Evolutionary conservation across 768 basidiomycete genomes (phyloP).

Genomic region (Podaxis sp.): DNA sequence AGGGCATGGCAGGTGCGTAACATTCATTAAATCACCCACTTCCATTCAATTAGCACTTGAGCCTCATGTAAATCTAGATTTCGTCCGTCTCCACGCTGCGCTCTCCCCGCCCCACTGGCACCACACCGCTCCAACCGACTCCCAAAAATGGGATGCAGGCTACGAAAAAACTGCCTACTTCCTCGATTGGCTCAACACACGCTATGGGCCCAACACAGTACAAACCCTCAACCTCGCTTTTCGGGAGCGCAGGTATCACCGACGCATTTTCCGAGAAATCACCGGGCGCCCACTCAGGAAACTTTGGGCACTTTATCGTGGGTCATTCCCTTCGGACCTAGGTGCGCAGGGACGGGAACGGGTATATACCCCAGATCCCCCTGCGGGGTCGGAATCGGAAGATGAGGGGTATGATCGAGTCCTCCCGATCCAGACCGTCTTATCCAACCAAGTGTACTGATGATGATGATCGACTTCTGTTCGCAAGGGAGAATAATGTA

Average conservation of each 20-base stretch:
- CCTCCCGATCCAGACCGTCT: neutral
- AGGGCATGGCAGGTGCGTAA: constrained; percentile 69
- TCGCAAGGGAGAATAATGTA: neutral
- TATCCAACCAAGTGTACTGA: neutral
- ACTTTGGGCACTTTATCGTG: constrained; percentile 58
- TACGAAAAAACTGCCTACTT: constrained; percentile 75
- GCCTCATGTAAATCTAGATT: constrained; percentile 40
- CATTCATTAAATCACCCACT: neutral
- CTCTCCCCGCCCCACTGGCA: constrained; percentile 71
- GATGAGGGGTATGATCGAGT: constrained; percentile 10
- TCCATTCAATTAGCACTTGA: neutral
- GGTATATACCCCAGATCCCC: neutral
- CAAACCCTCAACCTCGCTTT: constrained; percentile 54
- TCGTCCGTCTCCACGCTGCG: constrained; percentile 58
- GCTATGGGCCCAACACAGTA: constrained; percentile 49
- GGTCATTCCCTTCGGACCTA: constrained; percentile 23
- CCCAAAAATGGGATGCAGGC: constrained; percentile 64
- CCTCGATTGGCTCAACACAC: constrained; percentile 60
- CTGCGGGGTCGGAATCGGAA: constrained; percentile 9
- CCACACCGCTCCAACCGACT: constrained; percentile 29
- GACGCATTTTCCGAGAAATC: constrained; percentile 45
- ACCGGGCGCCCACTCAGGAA: constrained; percentile 48
- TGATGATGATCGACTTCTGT: neutral
- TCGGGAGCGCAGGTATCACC: constrained; percentile 45
- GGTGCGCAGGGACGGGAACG: neutral